Evolutionary conservation across 441 rosid species (phyloP).

Genomic region (Croton setiger): DNA sequence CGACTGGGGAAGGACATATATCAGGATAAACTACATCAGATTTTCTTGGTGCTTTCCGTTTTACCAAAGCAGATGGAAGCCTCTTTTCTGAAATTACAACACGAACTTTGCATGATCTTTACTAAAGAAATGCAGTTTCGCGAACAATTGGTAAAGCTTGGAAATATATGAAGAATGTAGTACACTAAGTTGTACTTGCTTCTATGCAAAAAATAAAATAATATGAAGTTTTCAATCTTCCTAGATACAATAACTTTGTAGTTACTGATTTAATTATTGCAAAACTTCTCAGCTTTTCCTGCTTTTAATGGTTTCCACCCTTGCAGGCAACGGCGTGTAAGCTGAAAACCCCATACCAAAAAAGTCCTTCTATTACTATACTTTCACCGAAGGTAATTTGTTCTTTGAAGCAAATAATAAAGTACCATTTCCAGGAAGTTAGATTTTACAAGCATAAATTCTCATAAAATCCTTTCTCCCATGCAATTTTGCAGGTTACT

Average conservation of each 20-base stretch:
- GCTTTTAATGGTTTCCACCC: slow-evolving; percentile 6
- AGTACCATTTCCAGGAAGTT: slow-evolving; percentile 2
- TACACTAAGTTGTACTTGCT: neutral
- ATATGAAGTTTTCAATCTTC: neutral
- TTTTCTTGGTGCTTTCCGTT: slow-evolving; percentile 41
- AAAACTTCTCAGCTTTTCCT: slow-evolving; percentile 8
- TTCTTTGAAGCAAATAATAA: slow-evolving; percentile 4
- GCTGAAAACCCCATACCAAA: slow-evolving; percentile 28
- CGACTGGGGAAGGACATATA: slow-evolving; percentile 43
- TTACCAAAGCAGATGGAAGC: slow-evolving; percentile 59
- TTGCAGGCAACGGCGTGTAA: slow-evolving; percentile 37
- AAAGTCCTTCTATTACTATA: slow-evolving; percentile 25
- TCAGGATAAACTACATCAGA: slow-evolving; percentile 51
- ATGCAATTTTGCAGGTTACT: slow-evolving; percentile 35
- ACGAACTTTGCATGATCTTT: slow-evolving; percentile 46
- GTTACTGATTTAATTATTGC: neutral
- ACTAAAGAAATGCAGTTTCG: slow-evolving; percentile 46
- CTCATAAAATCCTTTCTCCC: slow-evolving; percentile 13
- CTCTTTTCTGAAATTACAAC: slow-evolving; percentile 43
- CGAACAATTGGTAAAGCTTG: neutral
- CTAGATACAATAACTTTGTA: neutral
- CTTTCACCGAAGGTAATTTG: slow-evolving; percentile 43
- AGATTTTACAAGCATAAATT: neutral
- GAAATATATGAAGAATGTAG: neutral
- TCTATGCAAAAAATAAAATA: slow-evolving; percentile 4